Evolutionary conservation across 129 eudicot species (phyloP), one percentile per base, ranked within the genome.

Genomic region (Dittrichia graveolens): DNA sequence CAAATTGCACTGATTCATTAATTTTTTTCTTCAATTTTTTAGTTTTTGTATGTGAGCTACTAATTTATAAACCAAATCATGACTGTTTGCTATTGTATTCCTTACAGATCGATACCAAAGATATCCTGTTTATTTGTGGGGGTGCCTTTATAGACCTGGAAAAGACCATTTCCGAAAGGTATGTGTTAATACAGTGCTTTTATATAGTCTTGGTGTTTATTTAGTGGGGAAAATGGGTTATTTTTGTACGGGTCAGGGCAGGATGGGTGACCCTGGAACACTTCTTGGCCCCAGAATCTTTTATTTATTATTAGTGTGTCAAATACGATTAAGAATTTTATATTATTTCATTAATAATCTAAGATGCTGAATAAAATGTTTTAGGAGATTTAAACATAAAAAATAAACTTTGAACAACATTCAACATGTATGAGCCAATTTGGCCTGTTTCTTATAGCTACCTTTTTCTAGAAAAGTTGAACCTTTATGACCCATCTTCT

Each of bases 101-200:
- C 10, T 75, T 6, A 66, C 95, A 94, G 99, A 90, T 94, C 47
- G 97, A 94, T 85, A 94, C 99, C 3, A 94, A 94, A 75, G 99
- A 94, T 58, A 94, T 94, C 74, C 89, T 94, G 73, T 94, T 94
- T 82, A 90, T 94, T 75, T 94, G 99, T 74, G 99, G 99, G 40
- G 99, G 99, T 67, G 99, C 99, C 34, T 94, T 94, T 67, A 88
- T 90, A 77, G 99, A 90, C 83, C 83, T 94, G 85, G 99, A 94
- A 70, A 94, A 90, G 67, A 94, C 99, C 41, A 90, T 94, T 80
- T 94, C 99, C 38, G 99, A 94, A 83, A 94, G 99, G 99, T 94
- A 66, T 35, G 48, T 42, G 39, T 38, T 44, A 42, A 35, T 13
- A 69, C 59, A 58, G 18, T 61, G 41, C 11, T 35, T 53, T 52